phyloP scores from a whole-genome alignment of 805 yeast species.

The Blastobotrys americana region DNA sequence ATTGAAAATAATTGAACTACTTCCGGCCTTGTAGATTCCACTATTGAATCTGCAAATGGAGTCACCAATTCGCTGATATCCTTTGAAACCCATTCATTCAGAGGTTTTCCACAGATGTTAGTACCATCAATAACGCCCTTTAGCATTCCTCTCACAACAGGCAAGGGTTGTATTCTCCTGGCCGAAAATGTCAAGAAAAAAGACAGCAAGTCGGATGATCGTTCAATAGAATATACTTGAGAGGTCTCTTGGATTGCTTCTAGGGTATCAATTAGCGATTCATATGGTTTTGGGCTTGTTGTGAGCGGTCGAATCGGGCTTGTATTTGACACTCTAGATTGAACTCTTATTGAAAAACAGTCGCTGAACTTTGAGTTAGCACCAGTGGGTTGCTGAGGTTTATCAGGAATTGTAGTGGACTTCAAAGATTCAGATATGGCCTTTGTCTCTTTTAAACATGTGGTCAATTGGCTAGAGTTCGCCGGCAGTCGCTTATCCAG shows the following conservation, averaged over 20 bases:
- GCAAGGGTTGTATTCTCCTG: constrained; percentile 18
- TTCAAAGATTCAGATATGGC: not conserved
- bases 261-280: constrained; percentile 14
- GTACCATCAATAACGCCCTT: constrained; percentile 9
- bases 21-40: constrained; percentile 24
- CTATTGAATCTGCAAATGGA: constrained; percentile 27
- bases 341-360: constrained; percentile 20
- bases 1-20: constrained; percentile 24
- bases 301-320: constrained; percentile 23
- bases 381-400: not conserved
- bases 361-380: constrained; percentile 3
- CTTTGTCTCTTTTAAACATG: not conserved
- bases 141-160: constrained; percentile 26
- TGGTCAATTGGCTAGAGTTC: not conserved
- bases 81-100: constrained; percentile 25
- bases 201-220: constrained; percentile 29
- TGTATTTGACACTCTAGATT: constrained; percentile 22
- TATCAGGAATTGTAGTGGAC: not conserved
- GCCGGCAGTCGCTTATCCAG: constrained; percentile 12
- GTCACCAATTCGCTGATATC: constrained; percentile 42
- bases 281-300: constrained; percentile 18
- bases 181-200: constrained; percentile 27
- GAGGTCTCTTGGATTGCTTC: constrained; percentile 15
- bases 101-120: constrained; percentile 13
- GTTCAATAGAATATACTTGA: constrained; percentile 12